Conservation (phyloP, 352 stramenopile genomes). For the Phytopythium vexans region DNA sequence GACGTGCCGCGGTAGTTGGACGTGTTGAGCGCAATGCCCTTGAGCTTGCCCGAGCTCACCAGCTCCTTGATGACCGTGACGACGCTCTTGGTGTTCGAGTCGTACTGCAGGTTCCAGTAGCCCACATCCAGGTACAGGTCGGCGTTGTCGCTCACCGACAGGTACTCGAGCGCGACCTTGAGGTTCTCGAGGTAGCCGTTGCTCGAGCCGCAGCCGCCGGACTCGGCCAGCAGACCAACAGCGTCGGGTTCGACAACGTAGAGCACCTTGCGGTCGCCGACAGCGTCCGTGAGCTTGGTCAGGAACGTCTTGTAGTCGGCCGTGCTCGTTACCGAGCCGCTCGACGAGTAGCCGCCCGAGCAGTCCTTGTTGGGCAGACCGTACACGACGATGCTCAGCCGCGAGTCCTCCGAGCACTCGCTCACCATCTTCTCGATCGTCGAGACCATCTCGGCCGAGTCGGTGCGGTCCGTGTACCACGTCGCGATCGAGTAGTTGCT, state of each 20-base stretch:
- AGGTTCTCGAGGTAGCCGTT: slow-evolving; percentile 55
- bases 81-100: slow-evolving; percentile 23
- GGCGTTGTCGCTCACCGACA: slow-evolving; percentile 54
- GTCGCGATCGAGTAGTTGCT: slow-evolving; percentile 40
- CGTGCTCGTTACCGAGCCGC: slow-evolving; percentile 29
- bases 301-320: slow-evolving; percentile 52
- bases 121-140: slow-evolving; percentile 64
- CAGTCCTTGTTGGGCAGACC: slow-evolving; percentile 70
- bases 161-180: slow-evolving; percentile 36
- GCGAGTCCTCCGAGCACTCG: slow-evolving; percentile 29
- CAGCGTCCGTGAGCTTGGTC: slow-evolving; percentile 21
- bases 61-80: slow-evolving; percentile 45
- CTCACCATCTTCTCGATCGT: slow-evolving; percentile 21
- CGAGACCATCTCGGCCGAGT: slow-evolving; percentile 17
- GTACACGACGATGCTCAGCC: slow-evolving; percentile 62
- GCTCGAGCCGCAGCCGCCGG: slow-evolving; percentile 27
- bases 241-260: slow-evolving; percentile 71
- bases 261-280: slow-evolving; percentile 50
- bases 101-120: slow-evolving; percentile 47
- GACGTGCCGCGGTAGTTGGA: slow-evolving; percentile 64
- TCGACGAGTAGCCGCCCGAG: slow-evolving; percentile 42
- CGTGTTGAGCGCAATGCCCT: slow-evolving; percentile 68
- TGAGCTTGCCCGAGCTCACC: slow-evolving; percentile 29
- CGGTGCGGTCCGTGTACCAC: slow-evolving; percentile 56
- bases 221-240: slow-evolving; percentile 42